Conservation (phyloP, 768 basidiomycete species). For the Mrakia frigida region DNA sequence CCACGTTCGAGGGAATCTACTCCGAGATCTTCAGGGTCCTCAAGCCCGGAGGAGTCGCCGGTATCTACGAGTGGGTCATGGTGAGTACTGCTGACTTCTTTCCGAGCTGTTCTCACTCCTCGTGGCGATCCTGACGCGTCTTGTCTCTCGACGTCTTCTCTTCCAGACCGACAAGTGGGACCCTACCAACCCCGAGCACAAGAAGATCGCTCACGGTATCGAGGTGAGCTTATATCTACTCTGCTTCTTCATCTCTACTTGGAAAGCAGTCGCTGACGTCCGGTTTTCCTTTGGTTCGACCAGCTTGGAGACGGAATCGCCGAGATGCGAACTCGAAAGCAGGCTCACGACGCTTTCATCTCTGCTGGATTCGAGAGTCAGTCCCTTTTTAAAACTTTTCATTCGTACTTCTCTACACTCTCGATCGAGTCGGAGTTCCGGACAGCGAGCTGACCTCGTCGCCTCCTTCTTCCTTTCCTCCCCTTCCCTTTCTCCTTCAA, state of each 20-base stretch:
- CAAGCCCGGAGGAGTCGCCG: conserved; percentile 89
- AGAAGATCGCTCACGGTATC: conserved; percentile 80
- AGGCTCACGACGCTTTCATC: conserved; percentile 69
- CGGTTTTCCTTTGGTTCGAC: too few species aligned
- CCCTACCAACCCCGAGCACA: conserved; percentile 71
- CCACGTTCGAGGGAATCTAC: conserved; percentile 92
- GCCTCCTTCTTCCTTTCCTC: neutral
- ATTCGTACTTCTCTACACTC: too few species aligned
- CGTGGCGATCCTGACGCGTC: neutral
- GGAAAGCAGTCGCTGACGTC: too few species aligned
- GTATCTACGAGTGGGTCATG: conserved; percentile 99
- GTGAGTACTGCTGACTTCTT: neutral
- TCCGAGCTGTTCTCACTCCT: neutral
- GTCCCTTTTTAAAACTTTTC: too few species aligned
- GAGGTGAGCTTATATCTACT: conserved; percentile 5
- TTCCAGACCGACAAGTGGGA: conserved; percentile 72
- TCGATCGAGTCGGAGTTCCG: too few species aligned
- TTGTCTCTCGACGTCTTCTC: neutral
- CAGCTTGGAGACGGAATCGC: conserved; percentile 87
- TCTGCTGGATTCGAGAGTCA: conserved; percentile 80
- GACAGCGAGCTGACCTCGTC: neutral
- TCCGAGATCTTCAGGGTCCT: conserved; percentile 85
- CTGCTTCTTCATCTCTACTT: too few species aligned
- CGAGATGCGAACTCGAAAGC: conserved; percentile 77
- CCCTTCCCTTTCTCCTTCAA: neutral